Base-by-base conservation (phyloP, 345 rosid genomes). In the Pugionium dolabratum region DNA sequence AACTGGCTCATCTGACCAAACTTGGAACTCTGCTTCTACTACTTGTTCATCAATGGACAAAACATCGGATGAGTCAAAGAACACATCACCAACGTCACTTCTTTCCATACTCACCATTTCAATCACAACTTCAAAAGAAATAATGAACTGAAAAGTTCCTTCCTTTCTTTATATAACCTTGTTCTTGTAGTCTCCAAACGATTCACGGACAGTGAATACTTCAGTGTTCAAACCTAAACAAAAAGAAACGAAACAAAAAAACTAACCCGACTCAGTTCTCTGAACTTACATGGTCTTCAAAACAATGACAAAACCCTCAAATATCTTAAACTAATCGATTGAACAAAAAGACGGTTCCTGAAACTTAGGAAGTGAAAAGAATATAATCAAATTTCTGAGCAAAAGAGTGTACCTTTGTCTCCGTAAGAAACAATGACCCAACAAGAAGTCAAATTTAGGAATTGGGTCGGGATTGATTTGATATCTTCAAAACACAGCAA, bases 41-140 rank as follows among this genome's bases (percentile, higher is more conserved):
- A 69, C 59, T n/a, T 77, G 57, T 56, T 59, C 76, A 58, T 62
- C 82, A 31, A 33, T 3, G 18, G 76, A 79, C 60, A 84, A 75
- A 72, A 67, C 67, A 73, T 86, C 96, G 10, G 48, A 53, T 31
- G 85, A 82, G 74, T 91, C 96, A 30, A 80, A 92, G 86, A 84
- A 92, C 62, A 72, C 69, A 58, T 87, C 93, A 62, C 79, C 92
- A 49, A 31, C 66, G 59, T 79, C 83, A 48, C 49, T 82, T 64
- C 74, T 76, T 67, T 60, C 73, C 41, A 68, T 74, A 54, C 61
- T 78, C 83, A 53, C 72, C 95, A 93, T 89, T 60, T 74, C 85
- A 56, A 3, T 78, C 66, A 66, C 68, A 74, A 48, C 44, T 50
- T 59, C 54, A 27, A 72, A 64, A 70, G 46, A 74, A 77, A 40